phyloP scores from a whole-genome alignment of 441 rosid species.

The Brassica balearica region DNA sequence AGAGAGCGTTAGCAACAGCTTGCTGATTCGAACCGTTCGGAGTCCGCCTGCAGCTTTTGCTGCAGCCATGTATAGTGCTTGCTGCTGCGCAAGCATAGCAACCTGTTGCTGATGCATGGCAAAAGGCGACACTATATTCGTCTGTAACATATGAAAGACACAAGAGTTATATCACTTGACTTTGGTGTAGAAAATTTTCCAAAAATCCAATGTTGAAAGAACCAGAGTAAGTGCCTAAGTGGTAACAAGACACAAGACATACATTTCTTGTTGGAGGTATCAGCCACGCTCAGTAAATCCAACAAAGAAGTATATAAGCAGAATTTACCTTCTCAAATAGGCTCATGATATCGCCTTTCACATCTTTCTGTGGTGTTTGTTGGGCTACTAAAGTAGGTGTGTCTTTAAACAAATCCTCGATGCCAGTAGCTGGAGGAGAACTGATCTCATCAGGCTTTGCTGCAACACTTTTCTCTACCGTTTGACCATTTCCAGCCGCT shows the following conservation, averaged over 20 bases:
- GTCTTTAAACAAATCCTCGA: constrained; percentile 90
- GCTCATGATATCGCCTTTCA: constrained; percentile 96
- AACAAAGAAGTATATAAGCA: constrained; percentile 16
- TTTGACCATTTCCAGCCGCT: constrained; percentile 75
- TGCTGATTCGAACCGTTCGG: constrained; percentile 58
- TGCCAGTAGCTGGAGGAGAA: constrained; percentile 59
- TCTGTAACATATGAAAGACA: constrained; percentile 51
- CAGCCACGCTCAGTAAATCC: background rate
- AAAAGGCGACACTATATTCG: constrained; percentile 94
- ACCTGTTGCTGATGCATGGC: constrained; percentile 95
- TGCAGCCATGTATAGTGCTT: constrained; percentile 91
- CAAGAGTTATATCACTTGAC: constrained; percentile 21
- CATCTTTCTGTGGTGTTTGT: constrained; percentile 77
- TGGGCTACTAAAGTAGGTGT: constrained; percentile 50
- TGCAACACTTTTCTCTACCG: constrained; percentile 56
- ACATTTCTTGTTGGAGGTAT: background rate
- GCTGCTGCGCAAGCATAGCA: constrained; percentile 93
- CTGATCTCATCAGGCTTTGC: constrained; percentile 57
- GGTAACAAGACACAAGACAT: background rate
- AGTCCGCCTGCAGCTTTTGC: constrained; percentile 71
- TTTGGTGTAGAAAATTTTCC: background rate
- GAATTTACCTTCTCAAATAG: constrained; percentile 91
- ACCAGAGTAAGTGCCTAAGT: background rate
- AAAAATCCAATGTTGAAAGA: background rate
- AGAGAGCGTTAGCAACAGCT: constrained; percentile 55